Evolutionary conservation across 257 asterid species (phyloP).

Genomic region (Thymus mandschuricus): DNA sequence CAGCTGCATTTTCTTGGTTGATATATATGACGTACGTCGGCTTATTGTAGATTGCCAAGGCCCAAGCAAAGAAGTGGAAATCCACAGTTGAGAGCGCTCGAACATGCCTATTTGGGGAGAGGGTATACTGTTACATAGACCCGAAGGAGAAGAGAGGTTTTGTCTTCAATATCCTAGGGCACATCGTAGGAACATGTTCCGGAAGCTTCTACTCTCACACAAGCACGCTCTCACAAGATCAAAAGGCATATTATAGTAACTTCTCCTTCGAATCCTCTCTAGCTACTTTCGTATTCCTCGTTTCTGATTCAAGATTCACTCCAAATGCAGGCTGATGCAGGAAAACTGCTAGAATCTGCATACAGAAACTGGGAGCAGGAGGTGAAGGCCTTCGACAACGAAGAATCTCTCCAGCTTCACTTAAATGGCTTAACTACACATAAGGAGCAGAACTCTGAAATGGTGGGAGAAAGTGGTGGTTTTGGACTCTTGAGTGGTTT

Average conservation of each 20-base stretch:
- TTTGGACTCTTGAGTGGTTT: background rate
- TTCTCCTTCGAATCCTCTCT: background rate
- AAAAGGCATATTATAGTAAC: conserved; percentile 45
- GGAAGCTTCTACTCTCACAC: conserved; percentile 26
- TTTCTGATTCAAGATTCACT: conserved; percentile 8
- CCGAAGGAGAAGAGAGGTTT: conserved; percentile 29
- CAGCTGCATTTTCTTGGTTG: too few species aligned
- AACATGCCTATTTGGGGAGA: conserved; percentile 39
- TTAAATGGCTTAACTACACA: background rate
- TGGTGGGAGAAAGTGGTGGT: background rate
- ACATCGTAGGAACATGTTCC: conserved; percentile 35
- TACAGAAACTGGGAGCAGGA: conserved; percentile 33
- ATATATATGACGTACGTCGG: background rate
- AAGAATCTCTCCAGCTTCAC: conserved; percentile 30
- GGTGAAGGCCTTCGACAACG: conserved; percentile 32
- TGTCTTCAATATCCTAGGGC: conserved; percentile 55
- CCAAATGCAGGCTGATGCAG: conserved; percentile 43
- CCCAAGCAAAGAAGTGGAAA: conserved; percentile 42
- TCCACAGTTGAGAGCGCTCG: conserved; percentile 50
- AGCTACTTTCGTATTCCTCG: background rate
- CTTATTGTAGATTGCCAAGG: conserved; percentile 39
- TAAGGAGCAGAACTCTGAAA: background rate
- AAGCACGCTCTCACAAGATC: conserved; percentile 34
- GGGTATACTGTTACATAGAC: conserved; percentile 36
- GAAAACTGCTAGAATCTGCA: conserved; percentile 43